Percentiles rank a stretch among this genome's conserved stretches.
Evolutionary conservation across 2,329 filamentous ascomycete species (phyloP).

Genomic region (Alternaria burnsii): DNA sequence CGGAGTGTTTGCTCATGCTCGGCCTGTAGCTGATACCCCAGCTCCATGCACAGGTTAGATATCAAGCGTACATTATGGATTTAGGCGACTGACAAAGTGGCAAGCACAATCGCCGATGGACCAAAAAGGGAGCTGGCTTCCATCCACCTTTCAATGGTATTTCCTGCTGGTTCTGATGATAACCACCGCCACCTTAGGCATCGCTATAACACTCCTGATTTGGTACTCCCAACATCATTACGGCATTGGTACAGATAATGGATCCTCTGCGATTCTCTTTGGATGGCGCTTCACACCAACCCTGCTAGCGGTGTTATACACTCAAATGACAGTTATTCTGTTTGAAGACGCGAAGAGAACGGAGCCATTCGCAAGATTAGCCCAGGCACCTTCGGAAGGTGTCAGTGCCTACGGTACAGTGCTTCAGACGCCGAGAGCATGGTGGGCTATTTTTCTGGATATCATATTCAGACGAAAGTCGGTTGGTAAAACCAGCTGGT

Average conservation of each 20-base stretch:
- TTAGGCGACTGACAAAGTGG: too few species aligned
- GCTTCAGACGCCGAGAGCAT: slow-evolving; percentile 22
- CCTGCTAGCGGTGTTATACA: slow-evolving; percentile 31
- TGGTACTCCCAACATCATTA: slow-evolving; percentile 10
- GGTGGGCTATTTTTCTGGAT: slow-evolving; percentile 23
- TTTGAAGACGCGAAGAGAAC: slow-evolving; percentile 33
- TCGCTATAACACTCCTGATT: too few species aligned
- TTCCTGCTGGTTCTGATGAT: neutral
- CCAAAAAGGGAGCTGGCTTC: neutral
- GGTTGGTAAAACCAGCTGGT: slow-evolving; percentile 19
- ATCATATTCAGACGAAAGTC: too few species aligned
- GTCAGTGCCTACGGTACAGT: slow-evolving; percentile 21
- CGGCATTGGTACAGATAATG: slow-evolving; percentile 38
- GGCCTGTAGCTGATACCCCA: too few species aligned
- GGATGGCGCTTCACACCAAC: slow-evolving; percentile 36
- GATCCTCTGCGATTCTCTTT: slow-evolving; percentile 39
- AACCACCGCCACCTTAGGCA: too few species aligned
- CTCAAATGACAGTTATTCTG: slow-evolving; percentile 28
- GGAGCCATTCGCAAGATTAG: slow-evolving; percentile 29
- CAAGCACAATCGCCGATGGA: too few species aligned
- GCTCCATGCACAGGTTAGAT: too few species aligned
- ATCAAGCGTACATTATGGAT: too few species aligned
- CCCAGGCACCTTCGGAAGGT: slow-evolving; percentile 17
- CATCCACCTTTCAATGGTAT: neutral
- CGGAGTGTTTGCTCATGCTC: too few species aligned